Conservation (phyloP, 192 early-diverging fungal species). For the Paraglomus occultum region DNA sequence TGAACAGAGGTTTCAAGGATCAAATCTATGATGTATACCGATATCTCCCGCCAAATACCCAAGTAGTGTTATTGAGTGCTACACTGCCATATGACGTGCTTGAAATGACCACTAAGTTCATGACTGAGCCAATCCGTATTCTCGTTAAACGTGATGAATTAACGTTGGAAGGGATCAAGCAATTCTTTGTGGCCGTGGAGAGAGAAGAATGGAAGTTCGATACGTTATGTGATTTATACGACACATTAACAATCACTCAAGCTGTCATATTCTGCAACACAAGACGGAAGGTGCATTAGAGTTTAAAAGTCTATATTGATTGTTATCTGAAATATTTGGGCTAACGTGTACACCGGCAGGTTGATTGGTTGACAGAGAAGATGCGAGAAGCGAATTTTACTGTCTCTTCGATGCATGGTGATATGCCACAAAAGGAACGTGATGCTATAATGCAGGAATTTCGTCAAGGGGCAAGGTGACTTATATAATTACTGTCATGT, state of each 20-base stretch:
- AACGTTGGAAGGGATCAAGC: conserved; percentile 98
- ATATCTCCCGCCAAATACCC: conserved; percentile 86
- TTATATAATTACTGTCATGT: conserved; percentile 26
- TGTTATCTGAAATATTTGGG: not conserved
- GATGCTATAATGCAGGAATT: conserved; percentile 98
- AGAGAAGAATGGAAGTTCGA: conserved; percentile 99
- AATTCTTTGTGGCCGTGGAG: conserved; percentile 98
- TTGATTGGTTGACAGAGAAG: conserved; percentile 96
- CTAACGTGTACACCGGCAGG: conserved; percentile 36
- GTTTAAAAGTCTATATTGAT: conserved; percentile 16
- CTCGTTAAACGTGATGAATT: conserved; percentile 99
- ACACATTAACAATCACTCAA: conserved; percentile 96
- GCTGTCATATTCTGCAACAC: conserved; percentile 99
- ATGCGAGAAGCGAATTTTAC: conserved; percentile 98
- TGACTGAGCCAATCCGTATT: conserved; percentile 93
- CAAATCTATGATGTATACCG: conserved; percentile 96
- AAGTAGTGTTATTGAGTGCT: conserved; percentile 90
- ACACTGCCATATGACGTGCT: conserved; percentile 95
- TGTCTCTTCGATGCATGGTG: conserved; percentile 98
- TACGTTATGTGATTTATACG: conserved; percentile 96
- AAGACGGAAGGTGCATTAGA: conserved; percentile 68
- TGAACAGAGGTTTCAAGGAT: conserved; percentile 94
- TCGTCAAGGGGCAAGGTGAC: conserved; percentile 77
- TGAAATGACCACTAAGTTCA: conserved; percentile 96
- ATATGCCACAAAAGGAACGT: conserved; percentile 98